Evolutionary conservation across 352 stramenopile genomes (phyloP).

Genomic region (Phytophthora sansomeana): DNA sequence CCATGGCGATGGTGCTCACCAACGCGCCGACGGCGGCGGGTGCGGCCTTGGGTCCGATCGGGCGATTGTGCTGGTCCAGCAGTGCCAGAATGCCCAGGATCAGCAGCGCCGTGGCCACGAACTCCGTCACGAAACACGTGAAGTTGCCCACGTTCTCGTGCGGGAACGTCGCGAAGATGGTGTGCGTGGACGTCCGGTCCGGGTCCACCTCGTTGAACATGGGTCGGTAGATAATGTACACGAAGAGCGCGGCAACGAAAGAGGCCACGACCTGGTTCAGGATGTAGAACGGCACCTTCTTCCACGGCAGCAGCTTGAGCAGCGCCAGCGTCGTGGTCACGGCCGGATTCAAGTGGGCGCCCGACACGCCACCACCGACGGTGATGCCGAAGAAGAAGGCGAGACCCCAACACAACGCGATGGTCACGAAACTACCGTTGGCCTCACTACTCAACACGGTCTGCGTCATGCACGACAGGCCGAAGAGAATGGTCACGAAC

Average conservation of each 20-base stretch:
- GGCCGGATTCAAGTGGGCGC: constrained; percentile 43
- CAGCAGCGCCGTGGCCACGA: constrained; percentile 41
- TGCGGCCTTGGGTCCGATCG: constrained; percentile 27
- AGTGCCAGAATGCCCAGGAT: constrained; percentile 40
- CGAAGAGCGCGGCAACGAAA: constrained; percentile 37
- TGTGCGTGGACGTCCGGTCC: constrained; percentile 33
- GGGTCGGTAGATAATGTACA: constrained; percentile 49
- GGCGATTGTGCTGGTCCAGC: constrained; percentile 43
- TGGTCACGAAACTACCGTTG: constrained; percentile 33
- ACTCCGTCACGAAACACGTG: constrained; percentile 48
- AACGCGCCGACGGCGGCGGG: constrained; percentile 25
- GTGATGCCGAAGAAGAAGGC: constrained; percentile 52
- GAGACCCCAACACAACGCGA: constrained; percentile 51
- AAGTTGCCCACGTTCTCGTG: constrained; percentile 37
- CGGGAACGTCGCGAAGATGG: constrained; percentile 50
- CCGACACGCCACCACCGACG: constrained; percentile 37
- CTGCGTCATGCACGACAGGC: constrained; percentile 28
- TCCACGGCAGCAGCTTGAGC: constrained; percentile 41
- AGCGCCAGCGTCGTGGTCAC: constrained; percentile 35
- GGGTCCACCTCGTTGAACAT: constrained; percentile 49
- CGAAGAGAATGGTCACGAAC: constrained; percentile 41
- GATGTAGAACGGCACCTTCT: constrained; percentile 44
- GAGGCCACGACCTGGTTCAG: constrained; percentile 39
- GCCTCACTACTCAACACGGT: constrained; percentile 26
- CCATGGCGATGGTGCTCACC: constrained; percentile 35